Evolutionary conservation across 1,139 yeast genomes (phyloP).

Genomic region (Nakaseomyces sp.): DNA sequence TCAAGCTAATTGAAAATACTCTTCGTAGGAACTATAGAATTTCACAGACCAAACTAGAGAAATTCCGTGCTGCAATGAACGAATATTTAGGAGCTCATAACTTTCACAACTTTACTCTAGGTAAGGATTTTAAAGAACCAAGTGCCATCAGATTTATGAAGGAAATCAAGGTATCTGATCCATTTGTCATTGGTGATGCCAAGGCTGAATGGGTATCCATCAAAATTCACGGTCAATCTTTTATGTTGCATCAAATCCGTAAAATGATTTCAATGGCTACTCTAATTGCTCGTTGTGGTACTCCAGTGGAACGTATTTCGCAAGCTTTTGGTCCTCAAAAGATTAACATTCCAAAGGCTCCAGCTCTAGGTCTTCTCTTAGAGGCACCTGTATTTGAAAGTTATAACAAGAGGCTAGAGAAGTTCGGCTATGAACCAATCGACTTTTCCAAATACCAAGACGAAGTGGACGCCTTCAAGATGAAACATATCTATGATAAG

Average conservation of each 20-base stretch:
- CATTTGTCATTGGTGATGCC: slow-evolving; percentile 82
- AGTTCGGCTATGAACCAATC: slow-evolving; percentile 72
- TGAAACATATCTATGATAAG: slow-evolving; percentile 82
- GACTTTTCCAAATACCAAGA: slow-evolving; percentile 57
- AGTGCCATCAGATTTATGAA: slow-evolving; percentile 80
- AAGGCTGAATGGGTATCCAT: slow-evolving; percentile 96
- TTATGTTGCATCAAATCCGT: slow-evolving; percentile 96
- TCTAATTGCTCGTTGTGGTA: slow-evolving; percentile 73
- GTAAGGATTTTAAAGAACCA: slow-evolving; percentile 79
- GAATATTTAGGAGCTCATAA: slow-evolving; percentile 83
- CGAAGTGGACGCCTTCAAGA: slow-evolving; percentile 79
- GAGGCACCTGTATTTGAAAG: slow-evolving; percentile 91
- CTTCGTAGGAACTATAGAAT: slow-evolving; percentile 66
- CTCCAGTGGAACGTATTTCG: slow-evolving; percentile 66
- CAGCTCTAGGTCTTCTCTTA: slow-evolving; percentile 82
- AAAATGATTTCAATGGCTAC: slow-evolving; percentile 97
- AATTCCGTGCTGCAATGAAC: slow-evolving; percentile 60
- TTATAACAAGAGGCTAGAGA: slow-evolving; percentile 61
- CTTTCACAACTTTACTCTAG: slow-evolving; percentile 90
- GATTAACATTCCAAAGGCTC: slow-evolving; percentile 93
- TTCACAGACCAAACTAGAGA: slow-evolving; percentile 48
- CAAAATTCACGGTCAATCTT: slow-evolving; percentile 95
- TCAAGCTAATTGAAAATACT: slow-evolving; percentile 58
- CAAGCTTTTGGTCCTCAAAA: slow-evolving; percentile 69
- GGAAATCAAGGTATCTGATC: slow-evolving; percentile 71